phyloP scores from a whole-genome alignment of 2,329 filamentous ascomycete genomes.

The Colletotrichum sp. region DNA sequence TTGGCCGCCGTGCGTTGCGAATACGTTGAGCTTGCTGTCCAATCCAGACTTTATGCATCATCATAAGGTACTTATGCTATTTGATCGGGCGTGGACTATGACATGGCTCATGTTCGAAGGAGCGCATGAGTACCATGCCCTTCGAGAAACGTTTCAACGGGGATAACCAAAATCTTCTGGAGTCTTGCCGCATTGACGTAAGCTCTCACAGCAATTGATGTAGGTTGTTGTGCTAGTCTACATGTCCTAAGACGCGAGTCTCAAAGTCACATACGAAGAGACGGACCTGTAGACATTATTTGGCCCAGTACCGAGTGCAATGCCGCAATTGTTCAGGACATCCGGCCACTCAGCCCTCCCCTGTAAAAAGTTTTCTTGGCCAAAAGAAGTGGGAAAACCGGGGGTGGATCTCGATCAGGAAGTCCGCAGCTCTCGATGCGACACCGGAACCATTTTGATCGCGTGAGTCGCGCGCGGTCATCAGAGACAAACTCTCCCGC shows the following conservation, averaged over 20 bases:
- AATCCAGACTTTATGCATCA: neutral
- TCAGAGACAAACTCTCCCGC: neutral
- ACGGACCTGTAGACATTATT: accelerated
- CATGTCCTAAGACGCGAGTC: neutral
- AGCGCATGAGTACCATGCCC: neutral
- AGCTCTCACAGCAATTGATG: neutral
- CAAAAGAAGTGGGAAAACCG: neutral
- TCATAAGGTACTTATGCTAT: neutral
- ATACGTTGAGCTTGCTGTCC: accelerated
- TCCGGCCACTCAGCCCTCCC: accelerated
- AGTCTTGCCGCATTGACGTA: accelerated
- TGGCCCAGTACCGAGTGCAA: neutral
- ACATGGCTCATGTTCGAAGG: neutral
- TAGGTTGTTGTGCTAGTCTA: neutral
- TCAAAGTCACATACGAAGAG: neutral
- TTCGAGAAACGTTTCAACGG: neutral
- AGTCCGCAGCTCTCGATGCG: neutral
- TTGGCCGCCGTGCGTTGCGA: neutral
- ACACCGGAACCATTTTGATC: neutral
- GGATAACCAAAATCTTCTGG: neutral
- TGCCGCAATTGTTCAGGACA: neutral
- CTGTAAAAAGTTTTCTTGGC: neutral
- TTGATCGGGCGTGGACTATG: neutral
- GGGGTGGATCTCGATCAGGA: neutral
- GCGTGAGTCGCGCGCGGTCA: neutral